Evolutionary conservation across 345 rosid species (phyloP).

Genomic region (Reutealis trisperma): DNA sequence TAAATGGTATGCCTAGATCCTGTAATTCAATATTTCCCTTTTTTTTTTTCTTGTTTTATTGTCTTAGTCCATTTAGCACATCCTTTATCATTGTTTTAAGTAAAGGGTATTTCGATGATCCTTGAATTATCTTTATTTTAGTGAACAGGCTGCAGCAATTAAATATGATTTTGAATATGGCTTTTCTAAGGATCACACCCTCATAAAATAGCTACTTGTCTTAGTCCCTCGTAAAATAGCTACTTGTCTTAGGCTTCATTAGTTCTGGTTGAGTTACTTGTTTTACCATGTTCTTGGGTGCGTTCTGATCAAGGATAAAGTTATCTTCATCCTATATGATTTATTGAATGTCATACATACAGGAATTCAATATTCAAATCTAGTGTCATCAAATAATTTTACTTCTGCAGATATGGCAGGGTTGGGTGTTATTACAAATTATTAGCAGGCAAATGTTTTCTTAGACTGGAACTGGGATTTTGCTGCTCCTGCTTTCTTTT

Average conservation of each 20-base stretch:
- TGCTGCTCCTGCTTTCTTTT: not conserved
- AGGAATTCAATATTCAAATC: not conserved
- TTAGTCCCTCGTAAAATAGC: not conserved
- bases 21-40: not conserved
- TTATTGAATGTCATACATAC: not conserved
- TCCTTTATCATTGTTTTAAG: not conserved
- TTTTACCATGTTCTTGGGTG: not conserved
- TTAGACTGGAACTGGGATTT: not conserved
- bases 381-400: not conserved
- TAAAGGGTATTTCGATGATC: not conserved
- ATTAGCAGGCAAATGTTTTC: not conserved
- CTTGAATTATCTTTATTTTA: not conserved
- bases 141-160: not conserved
- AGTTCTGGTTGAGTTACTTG: not conserved
- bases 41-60: not conserved
- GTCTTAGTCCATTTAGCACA: not conserved
- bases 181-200: not conserved
- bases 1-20: constrained; percentile 7
- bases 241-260: not conserved
- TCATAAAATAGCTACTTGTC: not conserved
- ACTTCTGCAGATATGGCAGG: not conserved
- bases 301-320: not conserved
- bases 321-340: not conserved
- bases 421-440: not conserved
- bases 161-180: not conserved